Evolutionary conservation across 2,329 filamentous ascomycete genomes (phyloP).

Genomic region (Byssothecium circinans): DNA sequence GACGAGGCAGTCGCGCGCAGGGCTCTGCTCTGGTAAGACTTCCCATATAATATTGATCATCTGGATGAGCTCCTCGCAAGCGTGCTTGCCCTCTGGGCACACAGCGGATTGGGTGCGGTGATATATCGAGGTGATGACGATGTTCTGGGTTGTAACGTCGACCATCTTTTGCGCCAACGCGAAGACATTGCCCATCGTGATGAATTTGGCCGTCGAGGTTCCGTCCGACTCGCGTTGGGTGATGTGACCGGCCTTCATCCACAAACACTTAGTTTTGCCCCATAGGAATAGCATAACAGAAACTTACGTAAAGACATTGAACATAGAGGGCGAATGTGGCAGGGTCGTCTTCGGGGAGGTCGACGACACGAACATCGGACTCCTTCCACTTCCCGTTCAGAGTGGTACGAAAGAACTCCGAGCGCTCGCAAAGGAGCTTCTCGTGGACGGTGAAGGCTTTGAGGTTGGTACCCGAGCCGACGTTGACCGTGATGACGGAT

Average conservation of each 20-base stretch:
- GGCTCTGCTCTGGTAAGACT: not conserved
- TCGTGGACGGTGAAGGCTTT: not conserved
- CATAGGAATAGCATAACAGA: not conserved
- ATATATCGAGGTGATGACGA: not conserved
- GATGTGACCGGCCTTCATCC: not conserved
- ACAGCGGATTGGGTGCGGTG: not conserved
- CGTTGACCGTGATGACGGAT: not conserved
- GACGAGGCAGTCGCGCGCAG: not conserved
- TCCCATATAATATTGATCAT: not conserved
- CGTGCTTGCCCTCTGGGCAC: not conserved
- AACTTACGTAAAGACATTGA: conserved; percentile 3
- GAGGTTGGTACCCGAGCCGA: not conserved
- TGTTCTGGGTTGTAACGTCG: not conserved
- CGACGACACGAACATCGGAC: not conserved
- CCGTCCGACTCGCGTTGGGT: not conserved
- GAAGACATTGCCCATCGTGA: not conserved
- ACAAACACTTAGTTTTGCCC: not conserved
- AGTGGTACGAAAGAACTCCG: not conserved
- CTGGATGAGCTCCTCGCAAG: not conserved
- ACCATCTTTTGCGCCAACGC: not conserved
- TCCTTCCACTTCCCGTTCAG: not conserved
- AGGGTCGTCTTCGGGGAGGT: conserved; percentile 5
- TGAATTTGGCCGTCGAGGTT: not conserved
- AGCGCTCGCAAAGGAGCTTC: not conserved
- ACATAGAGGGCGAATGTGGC: not conserved